A percentile compares a stretch with the other conserved stretches of the same genome.
Evolutionary conservation across 1,139 yeast species (phyloP).

Genomic region (Diutina sp.): DNA sequence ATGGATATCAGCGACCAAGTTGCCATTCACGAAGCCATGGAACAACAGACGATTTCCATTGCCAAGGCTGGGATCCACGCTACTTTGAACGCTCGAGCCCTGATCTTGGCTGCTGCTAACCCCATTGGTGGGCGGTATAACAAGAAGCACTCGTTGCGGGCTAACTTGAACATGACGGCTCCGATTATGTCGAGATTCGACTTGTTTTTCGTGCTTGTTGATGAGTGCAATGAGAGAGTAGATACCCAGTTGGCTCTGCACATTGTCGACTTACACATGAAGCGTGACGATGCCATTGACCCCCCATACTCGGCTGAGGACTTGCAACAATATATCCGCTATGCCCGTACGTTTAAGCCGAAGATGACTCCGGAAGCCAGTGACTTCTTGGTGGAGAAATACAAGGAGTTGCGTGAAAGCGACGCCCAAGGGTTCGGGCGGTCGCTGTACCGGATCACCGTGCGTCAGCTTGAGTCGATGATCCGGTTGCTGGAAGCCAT

Average conservation of each 20-base stretch:
- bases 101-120: conserved; percentile 94
- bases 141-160: conserved; percentile 69
- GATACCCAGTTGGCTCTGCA: conserved; percentile 88
- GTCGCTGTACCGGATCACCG: conserved; percentile 85
- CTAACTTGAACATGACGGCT: conserved; percentile 94
- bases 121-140: conserved; percentile 95
- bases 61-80: conserved; percentile 99
- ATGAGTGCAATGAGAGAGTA: conserved; percentile 85
- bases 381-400: conserved; percentile 61
- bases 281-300: conserved; percentile 76
- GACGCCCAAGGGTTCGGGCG: conserved; percentile 90
- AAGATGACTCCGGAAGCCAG: conserved; percentile 75
- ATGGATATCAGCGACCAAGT: conserved; percentile 96
- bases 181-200: conserved; percentile 99
- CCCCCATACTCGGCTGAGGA: conserved; percentile 90
- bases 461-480: conserved; percentile 91
- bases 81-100: conserved; percentile 89
- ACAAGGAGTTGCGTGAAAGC: conserved; percentile 78
- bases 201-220: conserved; percentile 84
- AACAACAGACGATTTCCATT: conserved; percentile 94
- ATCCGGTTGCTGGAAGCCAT: conserved; percentile 91
- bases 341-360: conserved; percentile 91
- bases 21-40: conserved; percentile 99
- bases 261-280: conserved; percentile 88
- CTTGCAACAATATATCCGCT: conserved; percentile 75